Evolutionary conservation across 2,329 filamentous ascomycete genomes (phyloP).

Genomic region (Stachybotrys echinatus): DNA sequence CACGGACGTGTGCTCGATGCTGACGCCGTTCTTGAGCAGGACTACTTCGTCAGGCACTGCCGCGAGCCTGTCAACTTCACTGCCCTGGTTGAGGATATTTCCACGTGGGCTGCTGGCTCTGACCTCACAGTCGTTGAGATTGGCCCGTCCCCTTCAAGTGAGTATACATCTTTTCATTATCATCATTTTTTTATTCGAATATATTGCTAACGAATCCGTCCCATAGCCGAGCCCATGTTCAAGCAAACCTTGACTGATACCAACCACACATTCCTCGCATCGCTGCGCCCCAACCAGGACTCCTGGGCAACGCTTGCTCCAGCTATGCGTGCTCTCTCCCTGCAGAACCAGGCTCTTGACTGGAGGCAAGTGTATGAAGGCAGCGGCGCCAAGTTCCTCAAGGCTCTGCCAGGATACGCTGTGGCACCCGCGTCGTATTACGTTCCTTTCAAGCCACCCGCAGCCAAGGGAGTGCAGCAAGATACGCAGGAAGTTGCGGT

Average conservation of each 20-base stretch:
- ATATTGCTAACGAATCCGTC: neutral
- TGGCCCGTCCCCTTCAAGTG: constrained; percentile 13
- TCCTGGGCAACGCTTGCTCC: neutral
- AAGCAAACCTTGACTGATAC: neutral
- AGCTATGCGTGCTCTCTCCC: neutral
- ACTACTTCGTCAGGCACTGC: constrained; percentile 15
- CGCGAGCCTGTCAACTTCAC: constrained; percentile 18
- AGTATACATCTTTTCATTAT: neutral
- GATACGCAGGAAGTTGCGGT: neutral
- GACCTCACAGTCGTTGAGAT: constrained; percentile 11
- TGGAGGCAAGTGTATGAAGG: neutral
- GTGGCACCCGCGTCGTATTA: neutral
- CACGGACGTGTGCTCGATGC: constrained; percentile 5
- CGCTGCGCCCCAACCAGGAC: neutral
- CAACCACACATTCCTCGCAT: neutral
- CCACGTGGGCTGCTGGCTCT: neutral
- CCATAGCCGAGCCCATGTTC: constrained; percentile 1
- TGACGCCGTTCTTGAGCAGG: neutral
- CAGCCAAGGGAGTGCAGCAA: neutral
- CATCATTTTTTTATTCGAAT: no score
- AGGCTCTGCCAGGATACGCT: neutral
- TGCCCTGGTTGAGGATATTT: constrained; percentile 7
- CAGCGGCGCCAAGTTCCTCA: neutral
- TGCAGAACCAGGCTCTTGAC: neutral
- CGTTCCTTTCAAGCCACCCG: neutral